A percentile compares a stretch with the other conserved stretches of the same genome.
Conservation (phyloP, 23 red algal species). For the Pyropia haitanensis region DNA sequence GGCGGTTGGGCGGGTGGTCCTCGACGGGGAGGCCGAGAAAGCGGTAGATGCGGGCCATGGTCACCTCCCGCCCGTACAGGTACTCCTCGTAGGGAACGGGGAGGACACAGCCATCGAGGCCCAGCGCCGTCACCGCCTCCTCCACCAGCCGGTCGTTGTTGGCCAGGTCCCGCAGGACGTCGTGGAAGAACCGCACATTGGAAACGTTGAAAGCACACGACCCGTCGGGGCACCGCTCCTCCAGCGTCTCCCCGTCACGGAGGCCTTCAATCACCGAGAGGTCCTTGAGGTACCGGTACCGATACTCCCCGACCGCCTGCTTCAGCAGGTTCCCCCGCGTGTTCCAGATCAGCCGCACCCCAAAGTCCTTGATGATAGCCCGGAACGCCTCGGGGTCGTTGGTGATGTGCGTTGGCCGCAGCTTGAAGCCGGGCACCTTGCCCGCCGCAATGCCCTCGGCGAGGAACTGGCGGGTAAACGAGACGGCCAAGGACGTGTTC, state of each 20-base stretch:
- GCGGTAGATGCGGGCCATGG: conserved; percentile 17
- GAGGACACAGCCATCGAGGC: conserved; percentile 15
- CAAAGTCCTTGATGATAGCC: conserved; percentile 15
- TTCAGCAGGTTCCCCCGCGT: conserved; percentile 48
- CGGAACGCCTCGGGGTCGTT: conserved; percentile 21
- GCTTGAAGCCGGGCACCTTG: conserved; percentile 29
- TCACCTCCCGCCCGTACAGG: conserved; percentile 20
- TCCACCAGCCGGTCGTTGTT: conserved; percentile 18
- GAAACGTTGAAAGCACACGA: conserved; percentile 32
- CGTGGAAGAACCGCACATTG: conserved; percentile 39
- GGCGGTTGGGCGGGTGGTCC: conserved; percentile 12
- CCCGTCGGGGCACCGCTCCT: conserved; percentile 31
- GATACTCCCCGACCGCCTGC: conserved; percentile 42
- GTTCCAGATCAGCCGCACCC: conserved; percentile 51
- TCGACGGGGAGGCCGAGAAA: conserved; percentile 24
- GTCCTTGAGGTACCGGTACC: conserved; percentile 26
- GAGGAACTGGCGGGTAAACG: conserved; percentile 24
- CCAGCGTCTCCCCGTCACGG: not conserved
- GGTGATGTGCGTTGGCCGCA: conserved; percentile 29
- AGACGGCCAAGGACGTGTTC: conserved; percentile 8
- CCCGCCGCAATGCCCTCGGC: conserved; percentile 1
- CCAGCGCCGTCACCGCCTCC: conserved; percentile 15
- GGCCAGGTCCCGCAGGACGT: conserved; percentile 9
- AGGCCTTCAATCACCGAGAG: conserved; percentile 25
- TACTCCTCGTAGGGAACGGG: conserved; percentile 52